Base-by-base conservation (phyloP, 2,329 filamentous ascomycete species). In the Aspergillus puulaauensis region DNA sequence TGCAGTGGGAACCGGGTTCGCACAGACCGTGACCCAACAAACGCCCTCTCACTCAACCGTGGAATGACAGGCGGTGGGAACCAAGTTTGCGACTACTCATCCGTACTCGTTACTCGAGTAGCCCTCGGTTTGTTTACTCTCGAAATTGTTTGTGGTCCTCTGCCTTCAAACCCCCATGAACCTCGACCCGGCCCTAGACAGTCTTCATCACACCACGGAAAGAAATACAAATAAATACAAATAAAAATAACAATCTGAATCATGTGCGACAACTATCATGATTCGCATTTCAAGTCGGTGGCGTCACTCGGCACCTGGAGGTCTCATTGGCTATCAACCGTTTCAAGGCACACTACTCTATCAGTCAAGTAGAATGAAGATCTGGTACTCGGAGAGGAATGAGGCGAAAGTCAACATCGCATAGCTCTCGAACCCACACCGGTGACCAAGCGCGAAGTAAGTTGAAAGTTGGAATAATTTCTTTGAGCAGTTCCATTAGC, bases 1-100 rank as follows among this genome's bases (percentile, higher is more conserved):
- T 68, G 63, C 64, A 68, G 49, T 53, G 23, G 45, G 49, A 57
- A 48, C 64, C 57, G 49, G 66, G 64, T 60, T 66, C 51, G 66
- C 63, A 66, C 65, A 66, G 66, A 63, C 63, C 62, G 54, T 51
- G 31, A 40, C 9, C 47, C 52, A 63, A 53, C 63, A 59, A 61
- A 63, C 61, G 59, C 40, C 47, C 44, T 51, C 27, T 31, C 27
- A 40, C 19, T 31, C 46, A 55, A 43, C 61, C 59, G 51, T 58
- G 59, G 57, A 59, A 61, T 54, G 56, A 55, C 53, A 52, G 46
- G 57, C 52, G 54, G 40, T 40, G 15, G 27, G 44, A 43, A 39
- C 52, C 23, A 47, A 40, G 52, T 31, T 11, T 31, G 24, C 24
- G 45, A 17, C 40, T n/a, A 21, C 21, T 21, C 14, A 31, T 21